phyloP scores from a whole-genome alignment of 306 rosid genomes.

The Rosa lucieae region DNA sequence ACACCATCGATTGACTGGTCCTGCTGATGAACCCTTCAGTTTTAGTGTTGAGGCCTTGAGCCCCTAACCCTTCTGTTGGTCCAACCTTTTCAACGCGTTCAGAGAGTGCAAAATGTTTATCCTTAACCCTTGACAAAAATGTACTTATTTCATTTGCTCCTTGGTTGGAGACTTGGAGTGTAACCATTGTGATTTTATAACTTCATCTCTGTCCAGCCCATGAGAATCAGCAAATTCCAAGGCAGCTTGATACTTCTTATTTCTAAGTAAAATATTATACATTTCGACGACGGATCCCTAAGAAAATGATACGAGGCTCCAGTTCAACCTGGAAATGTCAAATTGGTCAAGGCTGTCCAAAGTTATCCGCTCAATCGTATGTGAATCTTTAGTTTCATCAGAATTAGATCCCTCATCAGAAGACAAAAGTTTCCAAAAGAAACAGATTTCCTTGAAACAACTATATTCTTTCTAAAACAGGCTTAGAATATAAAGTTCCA shows the following conservation, averaged over 20 bases:
- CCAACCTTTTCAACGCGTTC: too few relatives aligned
- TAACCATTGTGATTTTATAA: constrained; percentile 94
- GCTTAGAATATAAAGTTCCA: constrained; percentile 55
- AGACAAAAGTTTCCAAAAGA: constrained; percentile 60
- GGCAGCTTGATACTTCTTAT: constrained; percentile 68
- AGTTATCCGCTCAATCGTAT: constrained; percentile 48
- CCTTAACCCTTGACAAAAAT: constrained; percentile 66
- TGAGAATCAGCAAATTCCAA: constrained; percentile 72
- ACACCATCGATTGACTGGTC: too few relatives aligned
- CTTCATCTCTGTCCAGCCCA: too few relatives aligned
- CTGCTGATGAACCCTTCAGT: too few relatives aligned
- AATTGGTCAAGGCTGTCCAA: constrained; percentile 49
- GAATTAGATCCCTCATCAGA: constrained; percentile 42
- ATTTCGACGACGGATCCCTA: constrained; percentile 78
- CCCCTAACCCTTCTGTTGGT: too few relatives aligned
- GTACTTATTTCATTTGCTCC: constrained; percentile 65
- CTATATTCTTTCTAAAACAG: constrained; percentile 67
- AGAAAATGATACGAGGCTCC: constrained; percentile 75
- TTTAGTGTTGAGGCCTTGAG: too few relatives aligned
- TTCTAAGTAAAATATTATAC: constrained; percentile 62
- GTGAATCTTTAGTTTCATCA: constrained; percentile 39
- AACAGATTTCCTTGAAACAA: constrained; percentile 54
- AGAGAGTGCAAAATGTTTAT: constrained; percentile 61
- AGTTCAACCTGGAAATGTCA: constrained; percentile 63
- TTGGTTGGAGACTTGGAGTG: constrained; percentile 68